Conservation (phyloP, 805 yeast genomes). For the Schizosaccharomyces osmophilus region DNA sequence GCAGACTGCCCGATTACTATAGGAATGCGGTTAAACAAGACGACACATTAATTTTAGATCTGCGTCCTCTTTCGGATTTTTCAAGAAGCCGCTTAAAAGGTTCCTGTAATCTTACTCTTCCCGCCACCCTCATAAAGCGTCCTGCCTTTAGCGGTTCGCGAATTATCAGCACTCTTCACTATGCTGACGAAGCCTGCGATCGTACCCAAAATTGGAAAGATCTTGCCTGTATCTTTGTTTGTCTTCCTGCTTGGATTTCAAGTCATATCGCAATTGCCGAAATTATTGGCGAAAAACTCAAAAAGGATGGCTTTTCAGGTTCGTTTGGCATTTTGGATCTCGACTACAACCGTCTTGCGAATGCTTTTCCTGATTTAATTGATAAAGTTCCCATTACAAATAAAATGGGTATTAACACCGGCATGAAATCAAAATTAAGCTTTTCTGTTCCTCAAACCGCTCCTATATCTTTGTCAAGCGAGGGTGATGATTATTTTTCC, state of each 20-base stretch:
- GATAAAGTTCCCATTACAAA: background rate
- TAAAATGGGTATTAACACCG: background rate
- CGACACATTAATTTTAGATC: constrained; percentile 34
- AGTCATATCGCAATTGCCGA: background rate
- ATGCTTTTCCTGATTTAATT: background rate
- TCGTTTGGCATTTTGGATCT: background rate
- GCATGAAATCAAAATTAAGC: background rate
- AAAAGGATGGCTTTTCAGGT: constrained; percentile 12
- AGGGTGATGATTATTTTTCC: background rate
- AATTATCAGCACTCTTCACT: background rate
- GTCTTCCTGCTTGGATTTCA: background rate
- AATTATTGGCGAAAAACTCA: background rate
- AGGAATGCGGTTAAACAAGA: background rate
- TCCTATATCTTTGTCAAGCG: background rate
- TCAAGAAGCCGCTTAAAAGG: constrained; percentile 29
- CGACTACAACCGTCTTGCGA: background rate
- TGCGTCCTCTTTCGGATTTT: constrained; percentile 58
- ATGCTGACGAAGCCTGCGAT: background rate
- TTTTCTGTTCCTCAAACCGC: background rate
- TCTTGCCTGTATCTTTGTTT: background rate
- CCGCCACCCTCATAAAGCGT: constrained; percentile 68
- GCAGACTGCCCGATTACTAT: background rate
- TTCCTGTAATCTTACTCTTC: constrained; percentile 59
- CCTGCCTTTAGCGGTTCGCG: constrained; percentile 23
- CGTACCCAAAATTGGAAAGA: background rate